Conservation (phyloP, 805 yeast species). For the Candida xiaguanensis region DNA sequence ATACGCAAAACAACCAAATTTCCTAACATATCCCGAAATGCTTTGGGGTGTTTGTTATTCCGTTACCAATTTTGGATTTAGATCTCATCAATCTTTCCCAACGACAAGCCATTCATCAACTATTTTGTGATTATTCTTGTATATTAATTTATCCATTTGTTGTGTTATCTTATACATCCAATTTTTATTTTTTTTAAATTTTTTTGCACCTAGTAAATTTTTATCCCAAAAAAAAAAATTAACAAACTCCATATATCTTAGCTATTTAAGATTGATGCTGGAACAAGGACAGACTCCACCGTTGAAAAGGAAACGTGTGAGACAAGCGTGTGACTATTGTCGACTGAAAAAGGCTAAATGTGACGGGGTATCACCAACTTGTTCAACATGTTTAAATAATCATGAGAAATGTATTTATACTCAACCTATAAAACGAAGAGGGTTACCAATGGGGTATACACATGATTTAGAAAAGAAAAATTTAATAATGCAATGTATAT, state of each 20-base stretch:
- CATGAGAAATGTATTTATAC: conserved; percentile 16
- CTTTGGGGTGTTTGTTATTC: no score
- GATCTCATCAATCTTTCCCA: no score
- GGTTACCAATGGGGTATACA: conserved; percentile 20
- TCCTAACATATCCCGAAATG: not conserved
- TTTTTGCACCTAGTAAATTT: no score
- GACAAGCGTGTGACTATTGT: conserved; percentile 22
- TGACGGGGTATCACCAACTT: conserved; percentile 19
- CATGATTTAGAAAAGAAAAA: conserved; percentile 18
- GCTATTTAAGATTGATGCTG: not conserved
- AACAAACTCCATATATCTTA: not conserved
- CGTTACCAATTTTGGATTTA: no score
- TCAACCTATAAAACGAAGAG: conserved; percentile 16
- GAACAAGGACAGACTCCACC: not conserved
- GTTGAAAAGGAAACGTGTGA: conserved; percentile 16
- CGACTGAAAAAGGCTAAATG: conserved; percentile 21
- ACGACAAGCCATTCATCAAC: no score
- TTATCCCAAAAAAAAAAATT: not conserved
- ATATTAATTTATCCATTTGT: no score
- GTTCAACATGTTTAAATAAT: conserved; percentile 16
- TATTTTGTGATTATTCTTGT: no score
- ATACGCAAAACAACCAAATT: no score
- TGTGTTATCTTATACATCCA: no score
- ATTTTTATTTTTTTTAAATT: no score
- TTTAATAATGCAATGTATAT: conserved; percentile 14